These are phyloP conservation scores for Lentinula lateritia DNA, from an alignment of 768 basidiomycete genomes.

Conservation along the genomic window DNA sequence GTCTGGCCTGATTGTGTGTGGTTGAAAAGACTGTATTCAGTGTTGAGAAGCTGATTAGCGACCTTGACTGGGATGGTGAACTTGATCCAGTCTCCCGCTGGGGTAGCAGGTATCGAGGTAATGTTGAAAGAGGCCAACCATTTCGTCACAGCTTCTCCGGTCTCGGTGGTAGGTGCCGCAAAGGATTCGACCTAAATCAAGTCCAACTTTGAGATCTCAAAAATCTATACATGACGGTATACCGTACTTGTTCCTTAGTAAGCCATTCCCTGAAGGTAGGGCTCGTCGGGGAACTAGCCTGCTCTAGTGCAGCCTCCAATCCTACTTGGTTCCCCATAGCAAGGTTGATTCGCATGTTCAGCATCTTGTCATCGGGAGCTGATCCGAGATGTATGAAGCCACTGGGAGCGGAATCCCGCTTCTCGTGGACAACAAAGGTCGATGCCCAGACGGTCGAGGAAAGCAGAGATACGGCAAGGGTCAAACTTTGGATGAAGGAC, in stretches of 20 bases:
- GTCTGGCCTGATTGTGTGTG: conserved; percentile 21
- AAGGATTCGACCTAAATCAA: conserved; percentile 12
- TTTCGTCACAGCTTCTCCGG: conserved; percentile 25
- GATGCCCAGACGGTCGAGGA: not conserved
- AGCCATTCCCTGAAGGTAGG: conserved; percentile 24
- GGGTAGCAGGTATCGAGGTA: conserved; percentile 8
- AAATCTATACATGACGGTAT: not conserved
- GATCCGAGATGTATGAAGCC: not conserved
- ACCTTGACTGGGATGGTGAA: conserved; percentile 23
- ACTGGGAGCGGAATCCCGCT: not conserved
- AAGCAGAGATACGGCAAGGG: not conserved
- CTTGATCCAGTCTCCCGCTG: conserved; percentile 27
- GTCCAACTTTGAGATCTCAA: not conserved
- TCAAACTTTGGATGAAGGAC: not conserved
- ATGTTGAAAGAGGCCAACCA: conserved; percentile 29
- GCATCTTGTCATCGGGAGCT: not conserved
- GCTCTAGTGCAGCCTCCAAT: not conserved
- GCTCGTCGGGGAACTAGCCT: conserved; percentile 16
- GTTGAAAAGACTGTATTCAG: conserved; percentile 30
- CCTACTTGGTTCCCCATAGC: not conserved
- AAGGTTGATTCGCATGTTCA: not conserved
- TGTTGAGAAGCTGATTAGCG: conserved; percentile 28
- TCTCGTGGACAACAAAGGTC: not conserved
- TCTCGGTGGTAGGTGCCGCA: conserved; percentile 8
- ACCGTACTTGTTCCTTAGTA: conserved; percentile 23